phyloP scores from a whole-genome alignment of 129 eudicot species.

The Tagetes patula region DNA sequence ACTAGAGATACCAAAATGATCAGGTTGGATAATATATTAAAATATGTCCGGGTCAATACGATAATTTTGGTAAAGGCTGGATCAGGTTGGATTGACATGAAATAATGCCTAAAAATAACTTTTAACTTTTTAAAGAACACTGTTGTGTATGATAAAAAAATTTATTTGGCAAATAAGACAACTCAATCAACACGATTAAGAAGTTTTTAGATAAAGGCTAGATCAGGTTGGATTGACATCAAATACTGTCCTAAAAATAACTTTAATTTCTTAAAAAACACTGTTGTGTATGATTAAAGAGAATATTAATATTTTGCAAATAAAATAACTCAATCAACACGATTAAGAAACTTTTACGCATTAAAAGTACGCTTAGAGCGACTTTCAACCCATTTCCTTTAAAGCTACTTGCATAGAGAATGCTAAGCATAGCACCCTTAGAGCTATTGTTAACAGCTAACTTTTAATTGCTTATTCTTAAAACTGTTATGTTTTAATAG shows the following conservation, averaged over 20 bases:
- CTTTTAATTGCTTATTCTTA: neutral
- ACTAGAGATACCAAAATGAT: neutral
- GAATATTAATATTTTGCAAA: neutral
- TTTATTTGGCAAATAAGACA: neutral
- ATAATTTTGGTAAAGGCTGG: neutral
- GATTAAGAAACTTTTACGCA: neutral
- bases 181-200: neutral
- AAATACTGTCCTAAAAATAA: too few species aligned
- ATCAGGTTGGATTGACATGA: neutral
- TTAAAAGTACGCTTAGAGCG: neutral
- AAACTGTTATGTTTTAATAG: neutral
- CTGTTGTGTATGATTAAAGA: neutral
- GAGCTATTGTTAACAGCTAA: neutral
- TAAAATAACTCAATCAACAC: neutral
- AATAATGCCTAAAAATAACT: neutral
- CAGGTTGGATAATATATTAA: neutral
- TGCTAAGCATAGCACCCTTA: neutral
- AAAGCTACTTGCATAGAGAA: neutral
- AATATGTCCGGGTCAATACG: neutral
- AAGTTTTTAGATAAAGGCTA: too few species aligned
- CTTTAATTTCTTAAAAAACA: neutral
- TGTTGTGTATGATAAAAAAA: neutral
- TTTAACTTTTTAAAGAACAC: neutral
- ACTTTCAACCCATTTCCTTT: neutral
- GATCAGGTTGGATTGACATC: too few species aligned